phyloP scores from a whole-genome alignment of 208 protist species.

The Paratrypanosoma confusum region DNA sequence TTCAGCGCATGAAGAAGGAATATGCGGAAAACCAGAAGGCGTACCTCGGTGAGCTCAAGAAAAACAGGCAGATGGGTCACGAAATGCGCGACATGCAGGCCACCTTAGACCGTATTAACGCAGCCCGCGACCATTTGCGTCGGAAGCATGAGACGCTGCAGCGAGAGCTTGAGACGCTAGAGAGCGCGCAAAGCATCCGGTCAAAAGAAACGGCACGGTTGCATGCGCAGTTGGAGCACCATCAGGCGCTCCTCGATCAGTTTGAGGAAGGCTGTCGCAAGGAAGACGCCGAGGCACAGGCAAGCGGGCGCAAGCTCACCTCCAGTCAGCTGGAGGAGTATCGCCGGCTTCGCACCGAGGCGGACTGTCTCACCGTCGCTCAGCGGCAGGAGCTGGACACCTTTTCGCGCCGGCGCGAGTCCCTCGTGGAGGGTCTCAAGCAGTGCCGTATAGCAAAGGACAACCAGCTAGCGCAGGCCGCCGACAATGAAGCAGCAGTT shows the following conservation, averaged over 20 bases:
- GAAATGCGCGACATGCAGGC: slow-evolving; percentile 51
- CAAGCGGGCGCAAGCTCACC: slow-evolving; percentile 19
- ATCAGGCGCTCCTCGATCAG: slow-evolving; percentile 34
- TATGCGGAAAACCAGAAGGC: slow-evolving; percentile 65
- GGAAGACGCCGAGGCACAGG: slow-evolving; percentile 34
- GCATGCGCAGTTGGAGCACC: slow-evolving; percentile 44
- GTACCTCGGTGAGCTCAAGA: slow-evolving; percentile 71
- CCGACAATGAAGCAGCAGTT: slow-evolving; percentile 28
- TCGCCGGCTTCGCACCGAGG: slow-evolving; percentile 62
- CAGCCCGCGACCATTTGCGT: slow-evolving; percentile 43
- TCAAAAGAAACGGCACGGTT: slow-evolving; percentile 51
- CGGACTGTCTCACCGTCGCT: slow-evolving; percentile 70
- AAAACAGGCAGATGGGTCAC: slow-evolving; percentile 38
- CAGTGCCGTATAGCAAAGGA: slow-evolving; percentile 47
- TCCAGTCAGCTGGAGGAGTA: slow-evolving; percentile 60
- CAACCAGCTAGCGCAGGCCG: slow-evolving; percentile 32
- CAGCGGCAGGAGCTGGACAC: slow-evolving; percentile 65
- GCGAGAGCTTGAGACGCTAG: slow-evolving; percentile 29
- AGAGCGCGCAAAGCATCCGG: slow-evolving; percentile 41
- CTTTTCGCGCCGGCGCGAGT: slow-evolving; percentile 53
- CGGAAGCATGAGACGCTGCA: slow-evolving; percentile 53
- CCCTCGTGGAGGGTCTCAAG: slow-evolving; percentile 35
- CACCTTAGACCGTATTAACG: slow-evolving; percentile 56
- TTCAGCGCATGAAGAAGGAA: slow-evolving; percentile 64
- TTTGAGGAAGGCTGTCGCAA: slow-evolving; percentile 52